Percentiles rank a stretch among this genome's conserved stretches.
phyloP scores from a whole-genome alignment of 441 rosid genomes.

The Pelargonium citronellum region DNA sequence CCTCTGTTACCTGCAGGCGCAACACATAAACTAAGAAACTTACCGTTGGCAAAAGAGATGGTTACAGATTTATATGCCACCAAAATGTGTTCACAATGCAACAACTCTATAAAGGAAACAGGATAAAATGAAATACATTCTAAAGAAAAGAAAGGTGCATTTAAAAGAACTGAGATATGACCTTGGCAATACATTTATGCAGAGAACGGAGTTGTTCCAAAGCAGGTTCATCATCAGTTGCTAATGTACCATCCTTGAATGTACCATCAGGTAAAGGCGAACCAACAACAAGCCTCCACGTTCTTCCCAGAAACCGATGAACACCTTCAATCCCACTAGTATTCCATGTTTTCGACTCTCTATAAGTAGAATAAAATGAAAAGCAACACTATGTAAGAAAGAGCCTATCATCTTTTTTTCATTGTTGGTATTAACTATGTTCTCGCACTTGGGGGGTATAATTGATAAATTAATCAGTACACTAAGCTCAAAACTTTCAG shows the following conservation, averaged over 20 bases:
- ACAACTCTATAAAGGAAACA: neutral
- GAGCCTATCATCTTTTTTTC: constrained; percentile 3
- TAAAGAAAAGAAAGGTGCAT: neutral
- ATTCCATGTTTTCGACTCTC: constrained; percentile 95
- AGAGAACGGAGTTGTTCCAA: constrained; percentile 63
- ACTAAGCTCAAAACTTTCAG: neutral
- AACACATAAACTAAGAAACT: neutral
- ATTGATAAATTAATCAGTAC: neutral
- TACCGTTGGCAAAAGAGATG: neutral
- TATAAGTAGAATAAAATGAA: constrained; percentile 30
- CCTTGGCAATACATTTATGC: constrained; percentile 92
- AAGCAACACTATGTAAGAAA: constrained; percentile 4
- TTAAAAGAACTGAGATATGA: constrained; percentile 19
- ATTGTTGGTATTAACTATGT: neutral
- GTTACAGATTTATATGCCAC: neutral
- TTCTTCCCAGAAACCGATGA: constrained; percentile 78
- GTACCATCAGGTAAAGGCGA: constrained; percentile 51
- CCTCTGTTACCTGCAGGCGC: constrained; percentile 68
- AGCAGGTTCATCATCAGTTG: constrained; percentile 58
- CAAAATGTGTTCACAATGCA: neutral
- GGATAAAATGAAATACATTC: neutral
- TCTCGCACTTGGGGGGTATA: neutral
- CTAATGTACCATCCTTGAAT: constrained; percentile 57
- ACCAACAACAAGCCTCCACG: constrained; percentile 86
- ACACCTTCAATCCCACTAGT: constrained; percentile 96